A percentile compares a stretch with the other conserved stretches of the same genome.
phyloP scores from a whole-genome alignment of 176 grass and related monocot genomes.

The Phragmites australis region DNA sequence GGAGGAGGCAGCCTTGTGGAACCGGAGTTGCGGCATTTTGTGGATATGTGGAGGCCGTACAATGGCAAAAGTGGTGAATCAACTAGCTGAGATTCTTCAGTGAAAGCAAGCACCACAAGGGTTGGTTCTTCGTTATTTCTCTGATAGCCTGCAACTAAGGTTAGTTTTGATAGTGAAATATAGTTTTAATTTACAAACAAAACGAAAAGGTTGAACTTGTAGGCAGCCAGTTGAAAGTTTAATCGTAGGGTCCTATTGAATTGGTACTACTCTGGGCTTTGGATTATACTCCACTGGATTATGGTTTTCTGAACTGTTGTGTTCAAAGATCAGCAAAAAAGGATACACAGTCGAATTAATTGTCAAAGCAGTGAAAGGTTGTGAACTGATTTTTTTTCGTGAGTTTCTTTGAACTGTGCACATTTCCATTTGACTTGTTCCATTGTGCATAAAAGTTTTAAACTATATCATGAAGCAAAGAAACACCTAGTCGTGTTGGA shows the following conservation, averaged over 20 bases:
- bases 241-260: neutral
- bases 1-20: slow-evolving; percentile 52
- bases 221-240: neutral
- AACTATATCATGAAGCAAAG: neutral
- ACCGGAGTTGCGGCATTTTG: slow-evolving; percentile 50
- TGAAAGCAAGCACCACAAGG: neutral
- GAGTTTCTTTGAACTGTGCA: neutral
- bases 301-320: neutral
- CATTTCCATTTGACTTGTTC: neutral
- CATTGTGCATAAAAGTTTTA: neutral
- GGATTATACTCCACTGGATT: neutral
- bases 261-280: neutral
- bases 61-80: neutral
- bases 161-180: neutral
- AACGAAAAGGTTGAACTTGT: neutral
- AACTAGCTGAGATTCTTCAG: neutral
- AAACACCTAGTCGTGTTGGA: neutral
- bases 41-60: slow-evolving; percentile 57
- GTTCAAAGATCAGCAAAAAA: neutral
- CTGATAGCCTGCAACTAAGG: neutral
- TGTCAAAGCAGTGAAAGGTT: neutral
- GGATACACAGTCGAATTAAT: neutral
- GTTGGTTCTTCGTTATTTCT: neutral
- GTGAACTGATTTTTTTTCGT: neutral
- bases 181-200: neutral